Evolutionary conservation across 495 filamentous ascomycete genomes (phyloP).

Genomic region (Aspergillus leporis): DNA sequence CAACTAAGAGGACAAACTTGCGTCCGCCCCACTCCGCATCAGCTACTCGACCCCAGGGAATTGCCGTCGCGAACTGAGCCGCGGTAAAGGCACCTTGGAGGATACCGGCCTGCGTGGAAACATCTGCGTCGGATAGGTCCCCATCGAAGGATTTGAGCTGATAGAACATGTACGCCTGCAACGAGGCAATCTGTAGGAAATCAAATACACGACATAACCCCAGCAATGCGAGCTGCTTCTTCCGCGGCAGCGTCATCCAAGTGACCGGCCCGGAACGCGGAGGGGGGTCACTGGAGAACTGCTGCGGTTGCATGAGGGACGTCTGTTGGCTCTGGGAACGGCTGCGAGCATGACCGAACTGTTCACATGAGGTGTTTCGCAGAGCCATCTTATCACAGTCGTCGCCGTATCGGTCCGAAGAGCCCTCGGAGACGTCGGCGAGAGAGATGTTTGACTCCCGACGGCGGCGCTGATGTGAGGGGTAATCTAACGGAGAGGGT

Average conservation of each 20-base stretch:
- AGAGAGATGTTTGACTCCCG: constrained; percentile 41
- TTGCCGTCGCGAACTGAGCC: constrained; percentile 82
- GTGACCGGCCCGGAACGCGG: constrained; percentile 48
- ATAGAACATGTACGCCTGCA: constrained; percentile 76
- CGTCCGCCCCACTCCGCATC: constrained; percentile 70
- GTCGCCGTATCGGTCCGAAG: constrained; percentile 29
- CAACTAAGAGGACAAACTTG: constrained; percentile 76
- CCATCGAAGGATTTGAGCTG: constrained; percentile 71
- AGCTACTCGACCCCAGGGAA: constrained; percentile 77
- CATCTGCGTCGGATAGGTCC: constrained; percentile 63
- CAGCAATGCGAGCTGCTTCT: constrained; percentile 72
- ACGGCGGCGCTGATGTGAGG: constrained; percentile 35
- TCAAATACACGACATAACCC: constrained; percentile 69
- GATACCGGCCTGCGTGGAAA: constrained; percentile 76
- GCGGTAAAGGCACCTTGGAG: constrained; percentile 79
- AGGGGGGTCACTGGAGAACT: constrained; percentile 15
- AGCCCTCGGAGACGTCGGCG: constrained; percentile 37
- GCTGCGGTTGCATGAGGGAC: constrained; percentile 24
- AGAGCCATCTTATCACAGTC: constrained; percentile 29
- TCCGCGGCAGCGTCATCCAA: constrained; percentile 71
- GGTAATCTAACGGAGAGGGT: constrained; percentile 25
- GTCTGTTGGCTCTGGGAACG: constrained; percentile 39
- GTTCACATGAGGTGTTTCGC: constrained; percentile 42
- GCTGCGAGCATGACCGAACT: constrained; percentile 33
- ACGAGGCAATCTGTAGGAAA: constrained; percentile 49